Conservation (phyloP, 768 basidiomycete species). For the Leucocoprinus sp. region DNA sequence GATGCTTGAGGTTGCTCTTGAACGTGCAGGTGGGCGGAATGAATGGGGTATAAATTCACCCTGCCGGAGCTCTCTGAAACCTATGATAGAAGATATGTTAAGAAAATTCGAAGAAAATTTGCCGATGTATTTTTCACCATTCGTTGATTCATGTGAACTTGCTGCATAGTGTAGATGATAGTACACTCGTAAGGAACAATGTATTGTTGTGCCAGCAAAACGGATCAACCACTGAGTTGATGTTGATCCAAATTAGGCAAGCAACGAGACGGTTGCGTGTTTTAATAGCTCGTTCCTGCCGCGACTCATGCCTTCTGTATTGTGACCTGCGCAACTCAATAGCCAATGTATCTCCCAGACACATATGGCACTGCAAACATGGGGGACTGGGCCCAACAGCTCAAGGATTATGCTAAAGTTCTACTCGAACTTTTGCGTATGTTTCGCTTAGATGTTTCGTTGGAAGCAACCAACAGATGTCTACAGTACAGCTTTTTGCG, state of each 20-base stretch:
- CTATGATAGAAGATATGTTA: neutral
- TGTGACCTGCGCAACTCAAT: neutral
- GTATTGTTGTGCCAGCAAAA: too few relatives aligned
- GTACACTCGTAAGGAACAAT: too few relatives aligned
- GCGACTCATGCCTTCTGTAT: constrained; percentile 6
- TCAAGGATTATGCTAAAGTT: neutral
- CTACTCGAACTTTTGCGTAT: constrained; percentile 3
- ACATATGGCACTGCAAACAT: neutral
- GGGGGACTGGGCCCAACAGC: constrained; percentile 1
- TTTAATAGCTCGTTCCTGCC: neutral
- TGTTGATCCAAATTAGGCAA: neutral
- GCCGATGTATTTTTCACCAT: neutral
- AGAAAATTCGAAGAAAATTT: neutral
- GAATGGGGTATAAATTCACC: neutral
- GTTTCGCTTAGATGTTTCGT: neutral
- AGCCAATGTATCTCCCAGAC: constrained; percentile 4
- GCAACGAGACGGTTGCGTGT: constrained; percentile 8
- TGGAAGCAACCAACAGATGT: neutral
- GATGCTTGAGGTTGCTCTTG: neutral
- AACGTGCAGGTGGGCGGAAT: neutral
- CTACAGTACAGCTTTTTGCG: neutral
- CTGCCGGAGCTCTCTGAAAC: neutral
- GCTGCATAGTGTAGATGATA: too few relatives aligned
- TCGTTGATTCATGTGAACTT: neutral
- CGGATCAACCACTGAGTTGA: too few relatives aligned